phyloP scores from a whole-genome alignment of 2,329 filamentous ascomycete genomes.

The Pseudogymnoascus sp. region DNA sequence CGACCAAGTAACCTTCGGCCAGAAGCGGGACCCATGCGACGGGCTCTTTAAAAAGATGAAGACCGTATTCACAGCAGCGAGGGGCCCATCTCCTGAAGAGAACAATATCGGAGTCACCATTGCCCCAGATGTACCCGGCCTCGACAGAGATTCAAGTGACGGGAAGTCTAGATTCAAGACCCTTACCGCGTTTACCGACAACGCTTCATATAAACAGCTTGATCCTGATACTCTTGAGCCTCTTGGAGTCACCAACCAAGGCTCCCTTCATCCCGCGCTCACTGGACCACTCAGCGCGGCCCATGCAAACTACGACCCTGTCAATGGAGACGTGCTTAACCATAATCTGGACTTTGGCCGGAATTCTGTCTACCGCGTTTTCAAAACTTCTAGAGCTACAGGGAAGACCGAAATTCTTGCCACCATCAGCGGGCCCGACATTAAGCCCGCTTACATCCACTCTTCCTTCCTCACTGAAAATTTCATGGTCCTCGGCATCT shows the following conservation, averaged over 20 bases:
- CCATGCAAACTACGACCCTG: conserved; percentile 64
- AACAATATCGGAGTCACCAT: conserved; percentile 61
- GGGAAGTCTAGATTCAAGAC: conserved; percentile 12
- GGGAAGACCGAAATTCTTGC: conserved; percentile 66
- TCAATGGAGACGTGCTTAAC: conserved; percentile 71
- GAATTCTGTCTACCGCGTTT: conserved; percentile 58
- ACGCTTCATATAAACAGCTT: conserved; percentile 49
- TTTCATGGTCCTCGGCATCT: conserved; percentile 67
- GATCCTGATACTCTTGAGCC: conserved; percentile 68
- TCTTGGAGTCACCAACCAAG: conserved; percentile 54
- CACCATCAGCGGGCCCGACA: conserved; percentile 45
- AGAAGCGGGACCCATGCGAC: conserved; percentile 66
- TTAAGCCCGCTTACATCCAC: conserved; percentile 67
- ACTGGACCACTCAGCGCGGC: conserved; percentile 60
- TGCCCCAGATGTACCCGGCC: conserved; percentile 55
- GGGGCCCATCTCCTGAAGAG: conserved; percentile 30
- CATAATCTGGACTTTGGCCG: conserved; percentile 65
- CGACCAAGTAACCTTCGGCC: conserved; percentile 57
- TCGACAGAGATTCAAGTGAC: conserved; percentile 27
- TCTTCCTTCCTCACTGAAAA: conserved; percentile 67
- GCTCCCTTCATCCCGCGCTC: conserved; percentile 57
- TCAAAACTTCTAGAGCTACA: conserved; percentile 53
- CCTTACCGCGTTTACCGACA: conserved; percentile 42
- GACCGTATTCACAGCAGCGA: conserved; percentile 42
- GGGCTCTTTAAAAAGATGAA: conserved; percentile 66